Evolutionary conservation across 345 rosid genomes (phyloP), one percentile per base, ranked within the genome.

Genomic region (Rubroshorea leprosula): DNA sequence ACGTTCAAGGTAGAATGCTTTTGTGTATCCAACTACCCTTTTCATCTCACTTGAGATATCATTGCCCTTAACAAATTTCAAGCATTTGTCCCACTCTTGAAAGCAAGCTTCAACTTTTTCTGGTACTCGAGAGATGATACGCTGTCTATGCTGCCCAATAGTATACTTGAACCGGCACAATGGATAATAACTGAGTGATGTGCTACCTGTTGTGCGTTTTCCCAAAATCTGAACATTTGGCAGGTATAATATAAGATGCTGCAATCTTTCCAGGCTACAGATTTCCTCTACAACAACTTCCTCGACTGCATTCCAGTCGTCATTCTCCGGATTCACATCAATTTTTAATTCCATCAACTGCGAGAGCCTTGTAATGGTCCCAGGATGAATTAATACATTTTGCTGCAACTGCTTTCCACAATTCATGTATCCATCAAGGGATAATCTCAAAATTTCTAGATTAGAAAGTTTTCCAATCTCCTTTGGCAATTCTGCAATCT

Each of bases 401-500:
- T 3, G 14, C n/a, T 14, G 21, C 12, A 31, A 14, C 11, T 50
- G 15, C 49, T 23, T 23, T 22, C 25, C 27, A 12, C 48, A 16
- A 44, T 56, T 27, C 13, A 29, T 27, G 19, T 54, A 18, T 35
- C 41, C 41, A 50, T 26, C 15, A 50, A 65, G 49, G 1, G 69
- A 65, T 50, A 65, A 49, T 12, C 50, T 24, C 69, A 65, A 57
- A 51, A 49, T 24, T 21, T 11, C 49, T 4, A 66, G 24, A 23
- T 54, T 52, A 2, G 38, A 55, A 23, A 57, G 43, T 0, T 39
- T 49, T 31, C 16, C 39, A 2, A 65, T 5, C 15, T 18, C 57
- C 7, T 11, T 41, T 5, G 75, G 75, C 18, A 61, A 57, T 15
- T 44, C 27, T 8, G 45, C 1, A 29, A 53, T 61, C 24, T 56